Percentiles rank a stretch among this genome's conserved stretches.
Evolutionary conservation across 208 protist species (phyloP).

Genomic region (Acanthamoeba healyi): DNA sequence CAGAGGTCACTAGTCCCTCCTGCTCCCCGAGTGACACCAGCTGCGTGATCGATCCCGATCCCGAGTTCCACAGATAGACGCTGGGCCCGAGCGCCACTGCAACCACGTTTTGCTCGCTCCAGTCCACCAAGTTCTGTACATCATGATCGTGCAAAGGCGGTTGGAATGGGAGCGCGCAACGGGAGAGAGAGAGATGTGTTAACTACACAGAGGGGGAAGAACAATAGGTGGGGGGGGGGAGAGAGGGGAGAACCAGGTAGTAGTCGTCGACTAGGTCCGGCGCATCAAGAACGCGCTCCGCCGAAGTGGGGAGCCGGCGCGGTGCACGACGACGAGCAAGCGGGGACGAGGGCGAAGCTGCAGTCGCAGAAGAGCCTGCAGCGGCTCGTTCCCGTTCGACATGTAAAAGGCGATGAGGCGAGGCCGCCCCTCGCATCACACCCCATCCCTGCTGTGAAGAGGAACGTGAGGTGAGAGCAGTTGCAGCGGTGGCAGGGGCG

Average conservation of each 20-base stretch:
- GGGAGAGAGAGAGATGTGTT: background rate
- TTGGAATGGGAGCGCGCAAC: background rate
- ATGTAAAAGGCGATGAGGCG: background rate
- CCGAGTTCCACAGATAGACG: conserved; percentile 98
- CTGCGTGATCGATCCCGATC: conserved; percentile 93
- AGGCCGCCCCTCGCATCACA: background rate
- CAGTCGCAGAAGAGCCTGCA: background rate
- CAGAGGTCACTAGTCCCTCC: conserved; percentile 92
- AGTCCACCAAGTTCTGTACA: conserved; percentile 98
- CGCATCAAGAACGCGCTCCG: conserved; percentile 96
- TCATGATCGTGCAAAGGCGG: too few species aligned
- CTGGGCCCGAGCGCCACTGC: conserved; percentile 91
- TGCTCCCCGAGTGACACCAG: conserved; percentile 89
- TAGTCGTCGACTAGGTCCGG: conserved; percentile 99
- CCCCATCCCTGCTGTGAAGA: too few species aligned
- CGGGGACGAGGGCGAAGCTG: background rate
- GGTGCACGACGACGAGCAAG: background rate
- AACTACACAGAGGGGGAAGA: too few species aligned
- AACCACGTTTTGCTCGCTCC: conserved; percentile 95
- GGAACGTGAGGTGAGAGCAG: background rate
- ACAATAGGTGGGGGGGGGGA: background rate
- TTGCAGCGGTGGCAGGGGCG: background rate
- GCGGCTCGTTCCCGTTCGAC: background rate
- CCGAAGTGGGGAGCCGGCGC: background rate
- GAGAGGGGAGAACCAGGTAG: conserved; percentile 92